phyloP scores from a whole-genome alignment of 441 rosid species.

The Pelargonium exstipulatum region DNA sequence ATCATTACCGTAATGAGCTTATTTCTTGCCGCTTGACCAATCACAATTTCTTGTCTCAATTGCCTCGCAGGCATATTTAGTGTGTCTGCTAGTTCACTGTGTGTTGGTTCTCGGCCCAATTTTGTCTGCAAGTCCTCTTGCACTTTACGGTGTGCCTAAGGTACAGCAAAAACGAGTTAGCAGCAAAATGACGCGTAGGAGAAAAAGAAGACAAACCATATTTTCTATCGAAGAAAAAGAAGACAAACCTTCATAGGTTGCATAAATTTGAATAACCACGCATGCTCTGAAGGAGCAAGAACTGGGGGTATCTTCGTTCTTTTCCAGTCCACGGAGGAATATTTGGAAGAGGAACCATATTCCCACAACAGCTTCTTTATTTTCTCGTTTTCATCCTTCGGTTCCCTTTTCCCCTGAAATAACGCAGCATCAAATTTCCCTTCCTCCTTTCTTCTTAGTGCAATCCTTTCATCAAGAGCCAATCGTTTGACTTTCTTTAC shows the following conservation, averaged over 20 bases:
- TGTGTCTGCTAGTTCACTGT: slow-evolving; percentile 55
- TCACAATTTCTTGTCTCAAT: slow-evolving; percentile 45
- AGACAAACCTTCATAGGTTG: slow-evolving; percentile 76
- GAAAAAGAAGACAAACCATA: too few relatives aligned
- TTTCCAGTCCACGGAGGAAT: slow-evolving; percentile 81
- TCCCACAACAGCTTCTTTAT: slow-evolving; percentile 65
- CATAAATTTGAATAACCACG: slow-evolving; percentile 84
- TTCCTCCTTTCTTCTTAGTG: slow-evolving; percentile 37
- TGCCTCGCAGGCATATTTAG: slow-evolving; percentile 37
- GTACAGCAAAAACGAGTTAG: slow-evolving; percentile 18
- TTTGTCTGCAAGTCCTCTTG: slow-evolving; percentile 43
- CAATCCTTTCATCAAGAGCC: slow-evolving; percentile 59
- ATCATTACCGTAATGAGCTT: slow-evolving; percentile 64
- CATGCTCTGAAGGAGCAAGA: slow-evolving; percentile 64
- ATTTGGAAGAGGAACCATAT: slow-evolving; percentile 57
- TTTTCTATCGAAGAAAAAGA: slow-evolving; percentile 13
- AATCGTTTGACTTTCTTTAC: slow-evolving; percentile 46
- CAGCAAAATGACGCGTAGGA: slow-evolving; percentile 10
- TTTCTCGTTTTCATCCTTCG: slow-evolving; percentile 47
- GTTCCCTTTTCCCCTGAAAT: slow-evolving; percentile 24
- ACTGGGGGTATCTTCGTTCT: slow-evolving; percentile 92
- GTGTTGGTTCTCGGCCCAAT: slow-evolving; percentile 54
- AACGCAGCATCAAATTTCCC: slow-evolving; percentile 22
- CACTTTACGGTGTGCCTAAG: slow-evolving; percentile 52
- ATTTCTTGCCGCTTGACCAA: slow-evolving; percentile 77